Evolutionary conservation across 495 filamentous ascomycete species (phyloP).

Genomic region (Aspergillus homomorphus): DNA sequence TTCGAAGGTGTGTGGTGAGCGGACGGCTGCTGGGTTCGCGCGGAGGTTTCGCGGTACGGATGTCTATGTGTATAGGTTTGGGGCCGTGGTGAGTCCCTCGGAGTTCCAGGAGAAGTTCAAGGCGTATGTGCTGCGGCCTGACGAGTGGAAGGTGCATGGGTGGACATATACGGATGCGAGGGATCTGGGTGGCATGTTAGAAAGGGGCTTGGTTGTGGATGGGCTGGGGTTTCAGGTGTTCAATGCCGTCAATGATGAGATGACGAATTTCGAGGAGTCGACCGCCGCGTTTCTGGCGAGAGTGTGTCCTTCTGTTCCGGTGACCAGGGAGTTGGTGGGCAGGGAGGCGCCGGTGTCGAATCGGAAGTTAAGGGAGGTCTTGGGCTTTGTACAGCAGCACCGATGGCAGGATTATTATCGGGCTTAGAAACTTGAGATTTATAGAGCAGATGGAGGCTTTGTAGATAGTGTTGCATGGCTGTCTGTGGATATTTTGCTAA

Average conservation of each 20-base stretch:
- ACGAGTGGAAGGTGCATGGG: neutral
- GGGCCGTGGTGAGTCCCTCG: conserved; percentile 56
- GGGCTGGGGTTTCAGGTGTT: conserved; percentile 3
- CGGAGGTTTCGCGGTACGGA: conserved; percentile 48
- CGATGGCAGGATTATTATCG: conserved; percentile 6
- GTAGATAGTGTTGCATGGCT: neutral
- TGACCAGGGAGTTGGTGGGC: conserved; percentile 52
- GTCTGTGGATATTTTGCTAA: neutral
- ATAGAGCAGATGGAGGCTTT: neutral
- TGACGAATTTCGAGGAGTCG: conserved; percentile 40
- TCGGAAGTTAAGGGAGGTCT: conserved; percentile 53
- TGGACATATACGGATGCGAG: conserved; percentile 2
- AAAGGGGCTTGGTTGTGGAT: conserved; percentile 27
- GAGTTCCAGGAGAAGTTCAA: conserved; percentile 53
- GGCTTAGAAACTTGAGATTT: neutral
- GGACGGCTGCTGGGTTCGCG: conserved; percentile 53
- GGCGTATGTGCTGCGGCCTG: conserved; percentile 46
- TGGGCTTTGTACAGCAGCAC: conserved; percentile 57
- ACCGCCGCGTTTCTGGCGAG: conserved; percentile 49
- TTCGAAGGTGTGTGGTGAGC: conserved; percentile 57
- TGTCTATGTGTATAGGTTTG: conserved; percentile 59
- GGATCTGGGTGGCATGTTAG: conserved; percentile 58
- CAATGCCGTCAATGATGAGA: conserved; percentile 47
- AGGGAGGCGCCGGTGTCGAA: conserved; percentile 58
- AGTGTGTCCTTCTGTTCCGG: conserved; percentile 40